Evolutionary conservation across 2,329 filamentous ascomycete genomes (phyloP).

Genomic region (Paramyrothecium sp.): DNA sequence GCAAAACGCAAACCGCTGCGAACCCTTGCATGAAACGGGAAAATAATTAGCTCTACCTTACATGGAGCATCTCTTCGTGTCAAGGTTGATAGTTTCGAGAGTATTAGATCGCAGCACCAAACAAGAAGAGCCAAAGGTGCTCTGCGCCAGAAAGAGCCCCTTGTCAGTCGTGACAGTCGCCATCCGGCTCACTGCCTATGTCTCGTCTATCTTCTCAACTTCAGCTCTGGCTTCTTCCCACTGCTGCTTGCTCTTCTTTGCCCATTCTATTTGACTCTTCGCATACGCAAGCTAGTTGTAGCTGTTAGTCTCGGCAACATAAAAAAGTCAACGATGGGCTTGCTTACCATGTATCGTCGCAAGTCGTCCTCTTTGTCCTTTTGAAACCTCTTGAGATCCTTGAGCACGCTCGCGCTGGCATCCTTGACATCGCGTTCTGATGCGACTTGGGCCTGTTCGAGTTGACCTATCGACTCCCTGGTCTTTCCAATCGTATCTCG

Average conservation of each 20-base stretch:
- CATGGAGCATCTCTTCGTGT: too few species aligned
- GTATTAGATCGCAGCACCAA: too few species aligned
- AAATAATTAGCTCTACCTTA: too few species aligned
- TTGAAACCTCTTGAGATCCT: conserved; percentile 91
- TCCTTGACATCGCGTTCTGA: conserved; percentile 92
- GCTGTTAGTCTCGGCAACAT: conserved; percentile 15
- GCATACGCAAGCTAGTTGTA: conserved; percentile 83
- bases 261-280: conserved; percentile 92
- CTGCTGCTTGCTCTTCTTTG: conserved; percentile 81
- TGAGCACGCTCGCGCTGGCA: conserved; percentile 82
- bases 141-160: too few species aligned
- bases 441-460: conserved; percentile 87
- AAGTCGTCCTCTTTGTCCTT: conserved; percentile 93
- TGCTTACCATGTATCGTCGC: conserved; percentile 87
- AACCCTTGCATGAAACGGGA: too few species aligned
- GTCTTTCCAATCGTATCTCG: conserved; percentile 96
- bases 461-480: conserved; percentile 76
- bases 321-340: background rate
- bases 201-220: conserved; percentile 80
- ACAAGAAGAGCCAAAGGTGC: too few species aligned
- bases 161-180: too few species aligned
- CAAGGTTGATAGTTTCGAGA: too few species aligned
- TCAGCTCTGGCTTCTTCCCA: conserved; percentile 90
- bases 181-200: conserved; percentile 23
- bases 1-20: too few species aligned